Percentiles rank a stretch among this genome's conserved stretches.
Evolutionary conservation across 257 asterid species (phyloP).

Genomic region (Forsythia suspensa): DNA sequence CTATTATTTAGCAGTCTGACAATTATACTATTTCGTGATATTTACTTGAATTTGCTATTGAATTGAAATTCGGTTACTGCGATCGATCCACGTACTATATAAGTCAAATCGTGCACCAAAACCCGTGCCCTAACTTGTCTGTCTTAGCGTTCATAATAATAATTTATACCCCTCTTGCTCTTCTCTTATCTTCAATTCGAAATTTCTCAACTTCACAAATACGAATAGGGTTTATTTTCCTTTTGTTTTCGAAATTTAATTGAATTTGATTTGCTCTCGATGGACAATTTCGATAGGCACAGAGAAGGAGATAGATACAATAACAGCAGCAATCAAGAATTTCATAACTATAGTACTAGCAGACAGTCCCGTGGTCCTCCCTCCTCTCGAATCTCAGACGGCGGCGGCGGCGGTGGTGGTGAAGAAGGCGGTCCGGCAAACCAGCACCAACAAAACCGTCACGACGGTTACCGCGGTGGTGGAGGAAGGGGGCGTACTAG

Average conservation of each 20-base stretch:
- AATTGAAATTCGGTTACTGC: no score
- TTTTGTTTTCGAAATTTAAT: neutral
- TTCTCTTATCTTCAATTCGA: neutral
- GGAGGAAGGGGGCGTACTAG: constrained; percentile 36
- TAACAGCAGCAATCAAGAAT: constrained; percentile 33
- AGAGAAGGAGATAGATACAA: constrained; percentile 46
- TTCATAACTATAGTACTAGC: constrained; percentile 24
- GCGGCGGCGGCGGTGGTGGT: constrained; percentile 26
- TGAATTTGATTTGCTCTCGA: constrained; percentile 6
- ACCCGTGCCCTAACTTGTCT: neutral
- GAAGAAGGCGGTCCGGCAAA: constrained; percentile 25
- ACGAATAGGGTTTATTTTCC: constrained; percentile 13
- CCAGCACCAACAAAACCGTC: constrained; percentile 22
- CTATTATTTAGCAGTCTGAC: no score
- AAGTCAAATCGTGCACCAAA: neutral
- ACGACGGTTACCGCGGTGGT: constrained; percentile 34
- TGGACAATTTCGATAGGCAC: constrained; percentile 56
- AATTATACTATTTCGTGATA: no score
- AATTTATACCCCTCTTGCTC: neutral
- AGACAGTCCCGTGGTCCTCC: constrained; percentile 16
- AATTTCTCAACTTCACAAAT: neutral
- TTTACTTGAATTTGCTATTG: no score
- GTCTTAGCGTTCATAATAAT: neutral
- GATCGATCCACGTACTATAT: no score
- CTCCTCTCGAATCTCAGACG: constrained; percentile 31